A percentile compares a stretch with the other conserved stretches of the same genome.
Evolutionary conservation across 1,284 basidiomycete species (phyloP).

Genomic region (Neotropicomus parvogracilis): DNA sequence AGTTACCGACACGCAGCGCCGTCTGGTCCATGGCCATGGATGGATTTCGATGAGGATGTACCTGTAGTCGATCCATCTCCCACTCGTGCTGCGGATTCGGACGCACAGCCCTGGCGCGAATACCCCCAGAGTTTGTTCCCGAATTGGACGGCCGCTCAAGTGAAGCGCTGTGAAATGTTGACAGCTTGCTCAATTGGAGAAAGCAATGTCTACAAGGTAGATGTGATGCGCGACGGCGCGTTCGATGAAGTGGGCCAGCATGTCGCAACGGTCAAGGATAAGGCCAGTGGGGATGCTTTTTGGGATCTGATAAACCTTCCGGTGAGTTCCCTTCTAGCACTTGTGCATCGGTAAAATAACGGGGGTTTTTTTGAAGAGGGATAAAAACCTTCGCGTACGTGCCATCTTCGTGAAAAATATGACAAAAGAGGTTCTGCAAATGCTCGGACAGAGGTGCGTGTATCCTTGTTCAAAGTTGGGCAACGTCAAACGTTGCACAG

Average conservation of each 20-base stretch:
- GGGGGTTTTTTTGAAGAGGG: conserved; percentile 33
- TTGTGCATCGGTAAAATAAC: neutral
- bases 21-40: conserved; percentile 34
- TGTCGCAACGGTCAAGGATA: conserved; percentile 17
- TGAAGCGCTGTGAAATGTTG: conserved; percentile 41
- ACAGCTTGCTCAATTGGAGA: conserved; percentile 24
- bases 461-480: neutral
- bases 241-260: conserved; percentile 27
- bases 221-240: conserved; percentile 38
- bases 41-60: conserved; percentile 35
- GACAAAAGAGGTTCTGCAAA: conserved; percentile 46
- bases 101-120: conserved; percentile 33
- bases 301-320: conserved; percentile 36
- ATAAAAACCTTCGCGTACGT: conserved; percentile 39
- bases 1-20: conserved; percentile 34
- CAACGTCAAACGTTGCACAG: conserved; percentile 11
- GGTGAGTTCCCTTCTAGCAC: conserved; percentile 13
- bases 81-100: neutral
- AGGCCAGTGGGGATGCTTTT: conserved; percentile 27
- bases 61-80: conserved; percentile 1
- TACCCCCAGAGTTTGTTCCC: conserved; percentile 52
- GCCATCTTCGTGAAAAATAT: conserved; percentile 49
- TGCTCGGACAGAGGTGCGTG: conserved; percentile 47
- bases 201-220: conserved; percentile 39
- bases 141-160: conserved; percentile 51